Evolutionary conservation across 2,329 filamentous ascomycete genomes (phyloP).

Genomic region (Verticillium klebahnii): DNA sequence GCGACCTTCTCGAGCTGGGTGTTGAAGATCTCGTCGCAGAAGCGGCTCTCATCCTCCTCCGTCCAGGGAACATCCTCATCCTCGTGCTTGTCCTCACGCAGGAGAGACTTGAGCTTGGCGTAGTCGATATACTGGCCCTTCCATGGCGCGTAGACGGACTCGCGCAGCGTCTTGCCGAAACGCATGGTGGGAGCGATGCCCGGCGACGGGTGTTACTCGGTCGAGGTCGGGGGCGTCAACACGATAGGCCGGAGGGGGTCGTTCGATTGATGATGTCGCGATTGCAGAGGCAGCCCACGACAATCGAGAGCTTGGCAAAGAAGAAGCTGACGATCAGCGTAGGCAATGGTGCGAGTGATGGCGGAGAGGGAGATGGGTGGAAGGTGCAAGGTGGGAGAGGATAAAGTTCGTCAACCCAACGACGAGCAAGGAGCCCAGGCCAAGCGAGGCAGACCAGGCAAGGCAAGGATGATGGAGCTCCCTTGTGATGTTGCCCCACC

Average conservation of each 20-base stretch:
- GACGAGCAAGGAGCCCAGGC: background rate
- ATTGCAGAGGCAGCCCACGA: background rate
- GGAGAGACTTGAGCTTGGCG: slow-evolving; percentile 80
- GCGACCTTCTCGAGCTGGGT: slow-evolving; percentile 94
- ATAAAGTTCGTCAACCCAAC: background rate
- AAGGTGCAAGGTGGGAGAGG: background rate
- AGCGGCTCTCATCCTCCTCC: slow-evolving; percentile 86
- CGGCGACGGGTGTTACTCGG: background rate
- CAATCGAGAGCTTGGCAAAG: background rate
- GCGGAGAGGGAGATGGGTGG: background rate
- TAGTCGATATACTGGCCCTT: slow-evolving; percentile 95
- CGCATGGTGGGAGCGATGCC: slow-evolving; percentile 57
- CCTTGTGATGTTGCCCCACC: slow-evolving; percentile 3
- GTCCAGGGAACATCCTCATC: slow-evolving; percentile 73
- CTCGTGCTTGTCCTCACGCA: slow-evolving; percentile 67
- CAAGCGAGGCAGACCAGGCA: background rate
- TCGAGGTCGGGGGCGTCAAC: background rate
- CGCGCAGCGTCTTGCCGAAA: slow-evolving; percentile 84
- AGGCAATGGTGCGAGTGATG: background rate
- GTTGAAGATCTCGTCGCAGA: slow-evolving; percentile 94
- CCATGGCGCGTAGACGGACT: slow-evolving; percentile 81
- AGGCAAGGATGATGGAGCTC: background rate
- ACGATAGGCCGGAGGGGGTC: background rate
- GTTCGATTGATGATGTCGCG: background rate
- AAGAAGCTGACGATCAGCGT: background rate